These are phyloP conservation scores for Monosporozyma siamensis DNA, from an alignment of 805 yeast genomes.

Conservation along the genomic window DNA sequence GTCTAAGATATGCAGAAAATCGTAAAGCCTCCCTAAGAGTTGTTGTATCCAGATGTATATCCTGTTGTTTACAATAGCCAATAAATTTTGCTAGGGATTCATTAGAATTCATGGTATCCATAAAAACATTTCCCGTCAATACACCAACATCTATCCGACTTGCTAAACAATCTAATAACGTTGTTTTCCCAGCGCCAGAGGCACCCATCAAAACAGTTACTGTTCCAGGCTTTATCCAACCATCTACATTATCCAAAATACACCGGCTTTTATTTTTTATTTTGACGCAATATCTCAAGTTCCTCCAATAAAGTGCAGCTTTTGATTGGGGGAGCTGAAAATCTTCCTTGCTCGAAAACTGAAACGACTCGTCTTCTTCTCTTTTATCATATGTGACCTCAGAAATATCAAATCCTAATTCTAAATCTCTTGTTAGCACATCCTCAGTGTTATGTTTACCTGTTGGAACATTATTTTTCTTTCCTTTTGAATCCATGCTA, in stretches of 20 bases:
- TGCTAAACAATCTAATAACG: conserved; percentile 60
- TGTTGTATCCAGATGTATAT: conserved; percentile 53
- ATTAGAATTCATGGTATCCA: conserved; percentile 53
- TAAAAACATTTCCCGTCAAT: conserved; percentile 57
- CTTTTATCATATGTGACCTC: no score
- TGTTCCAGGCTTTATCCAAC: conserved; percentile 79
- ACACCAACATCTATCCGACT: conserved; percentile 63
- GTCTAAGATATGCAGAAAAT: conserved; percentile 61
- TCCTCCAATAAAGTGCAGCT: conserved; percentile 69
- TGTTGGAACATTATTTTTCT: no score
- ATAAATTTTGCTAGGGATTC: conserved; percentile 51
- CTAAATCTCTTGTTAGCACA: no score
- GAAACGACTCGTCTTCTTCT: no score
- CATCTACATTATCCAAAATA: conserved; percentile 57
- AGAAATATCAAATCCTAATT: no score
- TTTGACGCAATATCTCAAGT: conserved; percentile 60
- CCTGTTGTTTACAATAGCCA: conserved; percentile 74
- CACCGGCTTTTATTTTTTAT: conserved; percentile 52
- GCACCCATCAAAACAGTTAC: conserved; percentile 72
- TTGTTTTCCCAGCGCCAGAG: conserved; percentile 80
- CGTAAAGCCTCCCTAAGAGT: conserved; percentile 66
- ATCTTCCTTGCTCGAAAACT: conserved; percentile 11
- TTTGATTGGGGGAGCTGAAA: conserved; percentile 27
- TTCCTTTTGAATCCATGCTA: conserved; percentile 40
- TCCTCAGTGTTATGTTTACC: no score